These are phyloP conservation scores for Fereydounia khargensis DNA, from an alignment of 1,284 basidiomycete species.

Conservation along the genomic window DNA sequence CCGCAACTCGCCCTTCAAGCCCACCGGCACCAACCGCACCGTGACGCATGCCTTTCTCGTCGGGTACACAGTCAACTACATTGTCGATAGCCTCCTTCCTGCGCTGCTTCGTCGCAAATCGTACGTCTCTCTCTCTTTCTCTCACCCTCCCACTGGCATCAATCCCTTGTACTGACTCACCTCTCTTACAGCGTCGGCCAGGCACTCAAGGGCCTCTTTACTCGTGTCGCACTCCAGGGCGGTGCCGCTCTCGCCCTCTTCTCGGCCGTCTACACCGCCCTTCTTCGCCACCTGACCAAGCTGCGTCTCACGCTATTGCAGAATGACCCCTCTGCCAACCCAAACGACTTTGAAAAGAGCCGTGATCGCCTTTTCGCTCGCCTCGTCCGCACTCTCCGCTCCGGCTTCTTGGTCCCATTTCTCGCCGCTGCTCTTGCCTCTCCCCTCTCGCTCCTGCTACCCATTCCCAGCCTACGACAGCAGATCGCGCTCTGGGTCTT, in stretches of 20 bases:
- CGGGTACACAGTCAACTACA: constrained; percentile 27
- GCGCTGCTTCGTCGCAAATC: constrained; percentile 28
- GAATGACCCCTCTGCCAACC: constrained; percentile 5
- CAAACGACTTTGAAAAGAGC: constrained; percentile 7
- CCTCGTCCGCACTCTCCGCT: constrained; percentile 18
- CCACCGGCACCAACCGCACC: no score
- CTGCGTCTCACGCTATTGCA: constrained; percentile 14
- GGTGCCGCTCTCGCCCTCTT: constrained; percentile 30
- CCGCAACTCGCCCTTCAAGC: constrained; percentile 18
- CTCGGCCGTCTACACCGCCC: constrained; percentile 31
- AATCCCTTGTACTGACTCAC: background rate
- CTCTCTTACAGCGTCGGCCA: constrained; percentile 1
- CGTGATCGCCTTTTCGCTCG: constrained; percentile 22
- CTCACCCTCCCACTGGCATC: background rate
- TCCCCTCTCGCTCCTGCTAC: constrained; percentile 19
- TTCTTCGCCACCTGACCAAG: constrained; percentile 16
- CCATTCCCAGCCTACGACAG: constrained; percentile 13
- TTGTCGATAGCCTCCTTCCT: constrained; percentile 29
- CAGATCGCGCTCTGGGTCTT: constrained; percentile 26
- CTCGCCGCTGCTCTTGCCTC: constrained; percentile 11
- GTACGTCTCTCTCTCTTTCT: constrained; percentile 1
- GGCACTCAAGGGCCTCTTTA: constrained; percentile 18
- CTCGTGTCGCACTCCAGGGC: constrained; percentile 16
- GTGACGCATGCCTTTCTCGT: constrained; percentile 20
- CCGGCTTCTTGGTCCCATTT: constrained; percentile 23